These are phyloP conservation scores for Pythium brachiatum DNA, from an alignment of 352 stramenopile genomes.

Conservation along the genomic window DNA sequence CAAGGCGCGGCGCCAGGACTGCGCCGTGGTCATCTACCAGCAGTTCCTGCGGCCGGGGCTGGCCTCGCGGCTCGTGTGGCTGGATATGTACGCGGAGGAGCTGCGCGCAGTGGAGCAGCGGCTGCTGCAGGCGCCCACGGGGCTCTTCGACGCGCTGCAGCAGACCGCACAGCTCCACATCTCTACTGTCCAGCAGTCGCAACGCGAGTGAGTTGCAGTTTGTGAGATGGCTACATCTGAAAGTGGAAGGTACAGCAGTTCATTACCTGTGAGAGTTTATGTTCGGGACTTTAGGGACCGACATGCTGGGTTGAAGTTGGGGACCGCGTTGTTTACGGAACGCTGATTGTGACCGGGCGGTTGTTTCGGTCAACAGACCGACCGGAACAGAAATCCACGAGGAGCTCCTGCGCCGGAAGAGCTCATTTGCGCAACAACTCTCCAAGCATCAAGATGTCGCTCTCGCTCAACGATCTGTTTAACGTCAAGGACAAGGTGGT, in stretches of 20 bases:
- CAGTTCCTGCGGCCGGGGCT: slow-evolving; percentile 33
- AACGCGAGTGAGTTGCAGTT: background rate
- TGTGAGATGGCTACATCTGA: slow-evolving; percentile 17
- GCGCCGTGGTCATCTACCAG: slow-evolving; percentile 43
- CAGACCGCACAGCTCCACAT: slow-evolving; percentile 52
- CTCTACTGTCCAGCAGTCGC: slow-evolving; percentile 28
- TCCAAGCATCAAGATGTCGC: slow-evolving; percentile 12
- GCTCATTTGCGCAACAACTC: background rate
- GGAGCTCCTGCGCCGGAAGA: background rate
- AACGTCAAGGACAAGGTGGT: slow-evolving; percentile 75
- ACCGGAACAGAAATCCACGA: background rate
- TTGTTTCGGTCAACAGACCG: slow-evolving; percentile 31
- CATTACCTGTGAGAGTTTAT: slow-evolving; percentile 11
- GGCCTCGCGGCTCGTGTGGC: slow-evolving; percentile 32
- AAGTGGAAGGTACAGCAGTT: too few relatives aligned
- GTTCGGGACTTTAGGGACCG: slow-evolving; percentile 14
- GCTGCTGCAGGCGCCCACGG: slow-evolving; percentile 28
- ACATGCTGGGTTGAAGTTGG: slow-evolving; percentile 25
- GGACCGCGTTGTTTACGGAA: slow-evolving; percentile 25
- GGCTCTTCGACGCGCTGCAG: slow-evolving; percentile 57
- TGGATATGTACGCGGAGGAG: slow-evolving; percentile 51
- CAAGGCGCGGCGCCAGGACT: slow-evolving; percentile 33
- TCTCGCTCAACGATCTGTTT: slow-evolving; percentile 53
- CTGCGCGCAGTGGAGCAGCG: slow-evolving; percentile 31
- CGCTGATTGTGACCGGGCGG: slow-evolving; percentile 3